Evolutionary conservation across 2,329 filamentous ascomycete species (phyloP), one percentile per base, ranked within the genome.

Genomic region (Aspergillus novoparasiticus): DNA sequence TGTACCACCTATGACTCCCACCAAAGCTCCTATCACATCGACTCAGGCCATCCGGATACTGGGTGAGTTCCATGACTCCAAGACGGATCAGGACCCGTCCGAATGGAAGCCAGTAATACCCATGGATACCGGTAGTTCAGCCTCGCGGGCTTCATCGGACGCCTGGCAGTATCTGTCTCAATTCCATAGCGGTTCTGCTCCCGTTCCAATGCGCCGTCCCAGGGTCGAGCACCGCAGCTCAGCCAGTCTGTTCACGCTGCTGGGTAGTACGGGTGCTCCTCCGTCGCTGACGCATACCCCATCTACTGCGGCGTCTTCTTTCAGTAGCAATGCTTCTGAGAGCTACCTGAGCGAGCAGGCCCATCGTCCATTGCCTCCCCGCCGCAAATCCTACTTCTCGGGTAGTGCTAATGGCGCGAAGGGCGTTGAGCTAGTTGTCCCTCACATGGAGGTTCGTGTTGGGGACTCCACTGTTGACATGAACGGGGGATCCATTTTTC

Each of bases 21-120:
- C 77, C 30, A 68, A 70, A 55, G 65, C 67, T 36, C 71, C 70
- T 10, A 48, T 66, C 59, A 67, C 57, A 61, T 63, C 70, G 16
- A 66, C 71, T 55, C 68, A 70, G 10, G 36, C 68, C 58, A 65
- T 71, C 67, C 73, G 78, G 74, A 82, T 82, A 81, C 75, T 77
- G 51, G 60, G 69, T 62, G 71, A 77, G 62, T 55, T 72, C 51
- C 76, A 80, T 64, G 72, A 77, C 55, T 69, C 68, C 74, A 78
- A 75, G 59, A 72, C 79, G 67, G 81, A 82, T 81, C 78, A 80
- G 64, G 81, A 83, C 72, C 81, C 81, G 58, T 80, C 80, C 57
- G 80, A 83, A 75, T 83, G 81, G 81, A 82, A 83, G 74, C 81
- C 81, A 26, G 77, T 80, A 72, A 76, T 79, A 80, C 63, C 62